These are phyloP conservation scores for Talaromyces sp. DNA, from an alignment of 2,329 filamentous ascomycete genomes.

Conservation along the genomic window DNA sequence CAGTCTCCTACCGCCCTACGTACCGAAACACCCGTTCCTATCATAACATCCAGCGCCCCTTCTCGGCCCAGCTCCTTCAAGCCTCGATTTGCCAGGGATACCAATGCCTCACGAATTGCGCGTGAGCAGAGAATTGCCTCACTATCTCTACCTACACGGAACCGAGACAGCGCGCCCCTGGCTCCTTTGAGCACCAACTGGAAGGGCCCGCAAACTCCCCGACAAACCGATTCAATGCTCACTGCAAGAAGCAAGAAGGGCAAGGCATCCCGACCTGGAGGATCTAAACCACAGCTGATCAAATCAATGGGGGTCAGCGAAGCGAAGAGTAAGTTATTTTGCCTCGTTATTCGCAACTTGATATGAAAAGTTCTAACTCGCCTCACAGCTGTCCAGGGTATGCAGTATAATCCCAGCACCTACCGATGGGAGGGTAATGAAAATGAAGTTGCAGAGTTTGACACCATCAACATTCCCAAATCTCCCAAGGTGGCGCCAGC, in stretches of 20 bases:
- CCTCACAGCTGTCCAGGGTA: conserved; percentile 76
- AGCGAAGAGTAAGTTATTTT: conserved; percentile 70
- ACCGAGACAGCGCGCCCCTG: conserved; percentile 47
- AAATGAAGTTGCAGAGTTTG: conserved; percentile 76
- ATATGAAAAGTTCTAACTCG: conserved; percentile 22
- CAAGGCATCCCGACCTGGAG: conserved; percentile 34
- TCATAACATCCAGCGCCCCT: conserved; percentile 54
- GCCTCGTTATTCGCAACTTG: not conserved
- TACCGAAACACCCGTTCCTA: conserved; percentile 48
- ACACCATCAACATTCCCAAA: conserved; percentile 52
- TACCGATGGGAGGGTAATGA: conserved; percentile 97
- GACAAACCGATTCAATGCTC: conserved; percentile 52
- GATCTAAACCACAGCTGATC: conserved; percentile 77
- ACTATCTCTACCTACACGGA: conserved; percentile 35
- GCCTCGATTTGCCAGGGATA: conserved; percentile 66
- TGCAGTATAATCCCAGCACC: conserved; percentile 87
- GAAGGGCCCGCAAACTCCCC: conserved; percentile 56
- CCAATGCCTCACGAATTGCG: conserved; percentile 64
- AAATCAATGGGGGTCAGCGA: conserved; percentile 76
- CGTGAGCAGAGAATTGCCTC: conserved; percentile 60
- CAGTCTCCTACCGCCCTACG: conserved; percentile 32
- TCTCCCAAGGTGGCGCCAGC: conserved; percentile 55
- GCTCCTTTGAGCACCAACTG: conserved; percentile 58
- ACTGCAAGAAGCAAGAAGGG: conserved; percentile 48
- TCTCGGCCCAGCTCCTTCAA: conserved; percentile 51